These are phyloP conservation scores for Sugiyamaella boreocaroliniensis DNA, from an alignment of 805 yeast species.

Conservation along the genomic window DNA sequence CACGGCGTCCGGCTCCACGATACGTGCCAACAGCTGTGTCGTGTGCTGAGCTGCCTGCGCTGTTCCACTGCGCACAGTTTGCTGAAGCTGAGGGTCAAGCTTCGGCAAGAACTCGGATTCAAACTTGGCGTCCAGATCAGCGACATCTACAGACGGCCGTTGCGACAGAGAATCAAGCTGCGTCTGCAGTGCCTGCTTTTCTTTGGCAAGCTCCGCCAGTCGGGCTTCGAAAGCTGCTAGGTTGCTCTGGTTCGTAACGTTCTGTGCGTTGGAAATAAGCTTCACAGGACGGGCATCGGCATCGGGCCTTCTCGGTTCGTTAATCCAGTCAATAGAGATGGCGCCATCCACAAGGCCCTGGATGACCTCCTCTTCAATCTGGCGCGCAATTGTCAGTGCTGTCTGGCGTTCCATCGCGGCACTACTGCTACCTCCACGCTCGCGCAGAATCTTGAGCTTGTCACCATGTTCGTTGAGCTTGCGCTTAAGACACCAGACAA, in stretches of 20 bases:
- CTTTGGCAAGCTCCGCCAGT: slow-evolving; percentile 39
- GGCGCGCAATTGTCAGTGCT: slow-evolving; percentile 42
- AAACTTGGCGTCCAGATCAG: slow-evolving; percentile 20
- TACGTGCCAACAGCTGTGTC: not conserved
- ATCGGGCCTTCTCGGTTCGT: slow-evolving; percentile 27
- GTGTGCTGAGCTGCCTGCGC: not conserved
- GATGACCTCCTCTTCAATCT: slow-evolving; percentile 57
- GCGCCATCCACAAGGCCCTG: slow-evolving; percentile 53
- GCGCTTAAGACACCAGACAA: slow-evolving; percentile 61
- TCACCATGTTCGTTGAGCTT: slow-evolving; percentile 30
- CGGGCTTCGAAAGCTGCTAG: slow-evolving; percentile 42
- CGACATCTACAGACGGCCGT: slow-evolving; percentile 18
- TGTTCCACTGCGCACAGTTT: not conserved
- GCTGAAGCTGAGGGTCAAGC: not conserved
- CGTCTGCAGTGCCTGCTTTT: slow-evolving; percentile 44
- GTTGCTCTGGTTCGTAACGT: slow-evolving; percentile 44
- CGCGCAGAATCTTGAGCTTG: slow-evolving; percentile 21
- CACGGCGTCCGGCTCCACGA: not conserved
- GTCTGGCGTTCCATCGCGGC: slow-evolving; percentile 22
- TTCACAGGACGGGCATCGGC: slow-evolving; percentile 22
- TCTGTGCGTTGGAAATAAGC: slow-evolving; percentile 50
- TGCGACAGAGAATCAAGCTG: slow-evolving; percentile 16
- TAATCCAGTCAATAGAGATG: slow-evolving; percentile 64
- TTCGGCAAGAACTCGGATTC: not conserved
- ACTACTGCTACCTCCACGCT: slow-evolving; percentile 19